Evolutionary conservation across 2,329 filamentous ascomycete species (phyloP).

Genomic region (Clarireedia hainanense): DNA sequence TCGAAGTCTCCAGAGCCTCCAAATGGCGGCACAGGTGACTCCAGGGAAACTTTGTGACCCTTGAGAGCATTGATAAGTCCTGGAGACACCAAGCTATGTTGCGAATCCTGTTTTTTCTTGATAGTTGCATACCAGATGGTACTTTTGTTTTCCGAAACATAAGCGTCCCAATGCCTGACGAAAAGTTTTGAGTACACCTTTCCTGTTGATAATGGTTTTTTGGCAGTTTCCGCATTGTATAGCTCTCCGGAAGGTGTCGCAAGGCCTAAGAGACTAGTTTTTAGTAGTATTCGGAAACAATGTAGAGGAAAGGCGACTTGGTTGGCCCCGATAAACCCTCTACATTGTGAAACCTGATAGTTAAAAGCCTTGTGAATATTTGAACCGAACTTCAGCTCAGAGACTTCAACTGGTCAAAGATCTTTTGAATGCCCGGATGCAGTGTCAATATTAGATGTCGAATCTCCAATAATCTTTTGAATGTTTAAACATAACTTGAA

Average conservation of each 20-base stretch:
- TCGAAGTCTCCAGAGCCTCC: conserved; percentile 78
- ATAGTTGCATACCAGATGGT: conserved; percentile 67
- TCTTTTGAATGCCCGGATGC: no score
- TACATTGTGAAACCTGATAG: no score
- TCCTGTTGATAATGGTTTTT: conserved; percentile 54
- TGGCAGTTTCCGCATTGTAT: conserved; percentile 54
- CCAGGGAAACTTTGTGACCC: conserved; percentile 37
- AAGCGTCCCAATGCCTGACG: conserved; percentile 79
- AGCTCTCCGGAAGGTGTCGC: conserved; percentile 62
- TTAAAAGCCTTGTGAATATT: no score
- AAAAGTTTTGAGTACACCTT: conserved; percentile 69
- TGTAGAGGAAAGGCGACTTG: no score
- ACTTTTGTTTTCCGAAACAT: conserved; percentile 58
- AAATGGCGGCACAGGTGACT: conserved; percentile 67
- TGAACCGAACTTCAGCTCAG: no score
- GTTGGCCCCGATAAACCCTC: no score
- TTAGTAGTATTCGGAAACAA: background rate
- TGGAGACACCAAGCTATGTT: conserved; percentile 31
- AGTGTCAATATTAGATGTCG: no score
- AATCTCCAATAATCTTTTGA: no score
- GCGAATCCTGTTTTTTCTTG: conserved; percentile 25
- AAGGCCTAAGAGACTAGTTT: conserved; percentile 35
- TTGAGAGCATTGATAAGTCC: conserved; percentile 56
- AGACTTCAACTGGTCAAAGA: no score
- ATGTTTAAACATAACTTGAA: no score